Evolutionary conservation across 108 stramenopile genomes (phyloP).

Genomic region (Cylindrotheca closterium): DNA sequence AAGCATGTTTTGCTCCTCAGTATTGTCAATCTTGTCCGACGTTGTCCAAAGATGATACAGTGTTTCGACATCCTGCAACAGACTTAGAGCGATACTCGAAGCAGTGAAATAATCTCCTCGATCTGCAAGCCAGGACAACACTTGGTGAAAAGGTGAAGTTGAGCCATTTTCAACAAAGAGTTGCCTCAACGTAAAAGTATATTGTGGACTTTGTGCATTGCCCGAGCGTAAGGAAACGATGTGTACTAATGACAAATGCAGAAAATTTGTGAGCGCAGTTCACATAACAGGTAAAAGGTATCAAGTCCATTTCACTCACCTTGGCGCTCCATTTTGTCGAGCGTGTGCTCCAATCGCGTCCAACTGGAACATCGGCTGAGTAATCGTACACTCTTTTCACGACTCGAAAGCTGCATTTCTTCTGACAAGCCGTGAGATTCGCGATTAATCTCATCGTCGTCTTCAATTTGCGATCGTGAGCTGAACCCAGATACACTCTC

Average conservation of each 20-base stretch:
- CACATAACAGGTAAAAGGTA: too few species aligned
- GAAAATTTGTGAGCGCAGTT: too few species aligned
- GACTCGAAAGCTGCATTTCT: slow-evolving; percentile 19
- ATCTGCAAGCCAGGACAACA: slow-evolving; percentile 75
- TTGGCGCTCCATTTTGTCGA: slow-evolving; percentile 52
- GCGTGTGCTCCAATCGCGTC: slow-evolving; percentile 60
- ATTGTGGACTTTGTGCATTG: too few species aligned
- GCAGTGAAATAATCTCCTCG: slow-evolving; percentile 74
- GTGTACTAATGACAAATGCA: slow-evolving; percentile 1
- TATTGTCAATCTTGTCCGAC: slow-evolving; percentile 46
- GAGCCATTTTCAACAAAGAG: slow-evolving; percentile 46
- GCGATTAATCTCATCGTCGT: not conserved
- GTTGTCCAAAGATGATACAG: slow-evolving; percentile 59
- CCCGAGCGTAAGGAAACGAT: slow-evolving; percentile 21
- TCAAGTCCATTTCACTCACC: too few species aligned
- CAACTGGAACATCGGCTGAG: slow-evolving; percentile 68
- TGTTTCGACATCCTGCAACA: slow-evolving; percentile 61
- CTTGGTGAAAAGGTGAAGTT: slow-evolving; percentile 68
- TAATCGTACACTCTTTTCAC: slow-evolving; percentile 57
- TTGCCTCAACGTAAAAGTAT: slow-evolving; percentile 47
- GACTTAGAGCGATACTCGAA: slow-evolving; percentile 66
- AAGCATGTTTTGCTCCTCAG: slow-evolving; percentile 43
- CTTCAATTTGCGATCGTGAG: not conserved
- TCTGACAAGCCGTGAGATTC: not conserved
- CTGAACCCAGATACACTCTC: slow-evolving; percentile 46